Conservation (phyloP, 1,284 basidiomycete species). For the Xerocomus alliaceus region DNA sequence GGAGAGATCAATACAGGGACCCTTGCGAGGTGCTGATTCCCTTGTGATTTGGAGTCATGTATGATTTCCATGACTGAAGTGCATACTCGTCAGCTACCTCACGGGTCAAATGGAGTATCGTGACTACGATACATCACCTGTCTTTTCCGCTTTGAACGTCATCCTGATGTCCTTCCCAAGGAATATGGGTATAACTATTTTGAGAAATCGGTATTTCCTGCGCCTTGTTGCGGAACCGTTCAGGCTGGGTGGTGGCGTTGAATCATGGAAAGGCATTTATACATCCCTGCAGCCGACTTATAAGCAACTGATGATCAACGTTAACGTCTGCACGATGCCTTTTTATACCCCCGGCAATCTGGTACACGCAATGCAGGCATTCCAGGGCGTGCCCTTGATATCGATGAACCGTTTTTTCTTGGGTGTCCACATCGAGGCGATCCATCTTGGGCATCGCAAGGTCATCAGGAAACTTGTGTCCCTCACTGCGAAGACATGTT, state of each 20-base stretch:
- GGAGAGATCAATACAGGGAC: neutral
- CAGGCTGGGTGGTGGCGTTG: neutral
- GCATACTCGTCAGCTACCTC: neutral
- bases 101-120: neutral
- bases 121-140: neutral
- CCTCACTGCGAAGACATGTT: neutral
- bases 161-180: neutral
- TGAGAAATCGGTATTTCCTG: neutral
- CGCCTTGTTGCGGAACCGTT: neutral
- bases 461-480: neutral
- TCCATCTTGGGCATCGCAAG: neutral
- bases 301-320: conserved; percentile 6
- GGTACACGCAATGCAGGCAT: neutral
- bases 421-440: neutral
- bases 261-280: neutral
- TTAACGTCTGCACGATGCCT: neutral
- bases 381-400: neutral
- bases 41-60: neutral
- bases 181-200: neutral
- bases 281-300: neutral
- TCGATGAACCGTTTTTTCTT: neutral
- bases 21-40: neutral
- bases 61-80: neutral
- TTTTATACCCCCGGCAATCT: neutral
- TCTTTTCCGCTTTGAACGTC: neutral